phyloP scores from a whole-genome alignment of 2,329 filamentous ascomycete genomes.

The Monilinia vaccinii-corymbosi region DNA sequence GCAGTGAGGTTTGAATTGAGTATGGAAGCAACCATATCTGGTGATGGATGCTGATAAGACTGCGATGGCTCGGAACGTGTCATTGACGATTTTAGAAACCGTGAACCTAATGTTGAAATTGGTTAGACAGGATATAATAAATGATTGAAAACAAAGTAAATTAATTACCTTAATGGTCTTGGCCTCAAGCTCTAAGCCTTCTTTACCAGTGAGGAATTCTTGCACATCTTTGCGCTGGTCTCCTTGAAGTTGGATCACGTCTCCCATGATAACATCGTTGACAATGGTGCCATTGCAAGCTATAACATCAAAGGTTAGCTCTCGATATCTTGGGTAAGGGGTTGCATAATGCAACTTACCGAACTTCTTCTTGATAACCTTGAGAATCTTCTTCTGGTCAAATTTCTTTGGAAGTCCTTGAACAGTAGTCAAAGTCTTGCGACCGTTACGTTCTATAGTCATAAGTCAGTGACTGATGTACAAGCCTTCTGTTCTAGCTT shows the following conservation, averaged over 20 bases:
- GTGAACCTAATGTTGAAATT: constrained; percentile 38
- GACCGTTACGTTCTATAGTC: constrained; percentile 91
- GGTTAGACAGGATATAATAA: constrained; percentile 4
- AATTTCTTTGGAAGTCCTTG: constrained; percentile 99
- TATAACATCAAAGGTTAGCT: constrained; percentile 28
- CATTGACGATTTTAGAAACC: constrained; percentile 45
- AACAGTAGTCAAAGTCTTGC: constrained; percentile 99
- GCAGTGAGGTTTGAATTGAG: background rate
- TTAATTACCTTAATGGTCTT: constrained; percentile 85
- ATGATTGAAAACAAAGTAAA: constrained; percentile 6
- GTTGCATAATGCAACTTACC: constrained; percentile 42
- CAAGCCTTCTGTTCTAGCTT: background rate
- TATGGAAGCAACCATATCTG: background rate
- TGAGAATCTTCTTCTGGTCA: constrained; percentile 99
- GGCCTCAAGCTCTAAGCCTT: constrained; percentile 84
- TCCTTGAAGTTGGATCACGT: constrained; percentile 99
- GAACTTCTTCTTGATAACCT: constrained; percentile 99
- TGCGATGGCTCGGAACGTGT: background rate
- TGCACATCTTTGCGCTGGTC: constrained; percentile 99
- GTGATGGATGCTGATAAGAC: background rate
- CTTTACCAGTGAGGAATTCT: constrained; percentile 93
- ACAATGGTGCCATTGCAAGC: constrained; percentile 99
- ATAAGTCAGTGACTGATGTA: constrained; percentile 33
- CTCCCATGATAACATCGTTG: constrained; percentile 89
- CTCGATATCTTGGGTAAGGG: background rate